Evolutionary conservation across 768 basidiomycete genomes (phyloP), one percentile per base, ranked within the genome.

Genomic region (Leccinum boreale): DNA sequence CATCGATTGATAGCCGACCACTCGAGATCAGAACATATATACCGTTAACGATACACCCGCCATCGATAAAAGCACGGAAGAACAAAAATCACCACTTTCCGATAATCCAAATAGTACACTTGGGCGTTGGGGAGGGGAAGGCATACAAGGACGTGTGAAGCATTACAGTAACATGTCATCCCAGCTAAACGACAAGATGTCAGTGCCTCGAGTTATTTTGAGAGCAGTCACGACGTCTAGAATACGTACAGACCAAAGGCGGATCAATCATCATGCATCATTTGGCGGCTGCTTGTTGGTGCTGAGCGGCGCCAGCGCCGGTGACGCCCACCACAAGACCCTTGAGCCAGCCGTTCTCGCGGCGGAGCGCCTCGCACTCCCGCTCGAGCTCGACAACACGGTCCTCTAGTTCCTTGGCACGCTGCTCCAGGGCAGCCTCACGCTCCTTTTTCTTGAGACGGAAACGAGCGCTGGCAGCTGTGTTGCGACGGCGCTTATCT

Each of bases 391-490:
- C 90, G 55, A 75, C 79, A 14, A 95, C 91, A 53, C 87, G 83
- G 0, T 77, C 77, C 68, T 93, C 90, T 15, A 96, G 79, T 68
- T 95, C 92, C 76, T 92, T 93, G 15, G 90, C 85, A 65, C 85
- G 86, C 45, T 79, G 81, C 74, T 96, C 94, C 21, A 96, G 78
- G 15, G 94, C 94, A 2, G 85, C 87, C 75, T 97, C 94, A 14
- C 94, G 81, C 74, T 95, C 92, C 78, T 97, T 97, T 81, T 97
- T 97, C 82, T 96, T 97, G 67, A 93, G 74, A 58, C 94, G 83
- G 81, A 97, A 97, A 8, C 94, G 89, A 31, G 94, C 94, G 53
- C 90, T 92, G 0, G 94, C 94, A 1, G 92, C 92, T 0, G 94
- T 97, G 71, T 97, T 97, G 48, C 94, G 79, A 57, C 93, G 82